These are phyloP conservation scores for Zhuliangozyma blackwelliae DNA, from an alignment of 1,139 yeast genomes.

Conservation along the genomic window DNA sequence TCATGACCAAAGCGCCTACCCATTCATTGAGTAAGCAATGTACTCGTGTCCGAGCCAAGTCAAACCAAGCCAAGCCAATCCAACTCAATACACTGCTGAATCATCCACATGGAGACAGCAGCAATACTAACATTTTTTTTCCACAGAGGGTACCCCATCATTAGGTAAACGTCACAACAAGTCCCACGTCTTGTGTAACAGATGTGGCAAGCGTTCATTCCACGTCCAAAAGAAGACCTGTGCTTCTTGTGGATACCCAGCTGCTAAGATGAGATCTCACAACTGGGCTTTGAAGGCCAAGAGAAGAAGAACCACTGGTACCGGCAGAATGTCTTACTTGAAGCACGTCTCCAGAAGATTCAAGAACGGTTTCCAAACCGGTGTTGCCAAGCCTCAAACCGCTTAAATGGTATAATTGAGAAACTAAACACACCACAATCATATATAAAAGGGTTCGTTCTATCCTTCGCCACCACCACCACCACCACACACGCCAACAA, in stretches of 20 bases:
- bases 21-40: too few species aligned
- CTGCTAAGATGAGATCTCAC: conserved; percentile 97
- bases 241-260: conserved; percentile 99
- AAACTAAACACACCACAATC: too few species aligned
- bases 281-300: conserved; percentile 99
- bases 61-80: too few species aligned
- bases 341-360: conserved; percentile 96
- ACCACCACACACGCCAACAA: too few species aligned
- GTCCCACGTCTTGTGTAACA: conserved; percentile 98
- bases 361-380: conserved; percentile 98
- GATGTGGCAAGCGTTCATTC: conserved; percentile 99
- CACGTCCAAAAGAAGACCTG: conserved; percentile 99
- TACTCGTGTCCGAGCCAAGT: too few species aligned
- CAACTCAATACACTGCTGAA: too few species aligned
- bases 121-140: conserved; percentile 17
- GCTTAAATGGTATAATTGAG: conserved; percentile 23
- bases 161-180: conserved; percentile 99
- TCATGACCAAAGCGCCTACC: too few species aligned
- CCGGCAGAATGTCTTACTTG: conserved; percentile 99
- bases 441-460: not conserved
- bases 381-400: conserved; percentile 60
- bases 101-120: not conserved
- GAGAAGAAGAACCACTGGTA: conserved; percentile 99
- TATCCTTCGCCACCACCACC: not conserved
- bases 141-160: conserved; percentile 98